These are phyloP conservation scores for Naganishia liquefaciens DNA, from an alignment of 1,284 basidiomycete species.

Conservation along the genomic window DNA sequence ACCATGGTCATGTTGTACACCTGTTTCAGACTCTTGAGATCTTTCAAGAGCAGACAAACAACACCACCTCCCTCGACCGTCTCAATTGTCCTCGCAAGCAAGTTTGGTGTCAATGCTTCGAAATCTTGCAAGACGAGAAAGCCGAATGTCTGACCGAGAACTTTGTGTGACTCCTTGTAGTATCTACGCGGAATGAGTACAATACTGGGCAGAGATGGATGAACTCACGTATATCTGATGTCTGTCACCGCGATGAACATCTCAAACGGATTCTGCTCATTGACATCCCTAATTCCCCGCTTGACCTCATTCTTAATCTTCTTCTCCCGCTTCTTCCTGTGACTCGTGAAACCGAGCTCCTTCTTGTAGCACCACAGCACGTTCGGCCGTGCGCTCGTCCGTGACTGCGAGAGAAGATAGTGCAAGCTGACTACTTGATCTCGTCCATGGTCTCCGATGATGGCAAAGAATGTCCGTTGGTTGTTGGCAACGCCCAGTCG, in stretches of 20 bases:
- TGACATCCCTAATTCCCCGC: slow-evolving; percentile 86
- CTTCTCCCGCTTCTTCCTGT: slow-evolving; percentile 93
- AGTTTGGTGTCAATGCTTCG: slow-evolving; percentile 96
- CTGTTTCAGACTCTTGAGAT: slow-evolving; percentile 90
- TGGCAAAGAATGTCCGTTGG: slow-evolving; percentile 92
- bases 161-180: slow-evolving; percentile 93
- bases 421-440: slow-evolving; percentile 98
- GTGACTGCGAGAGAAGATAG: slow-evolving; percentile 86
- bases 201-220: too few species aligned
- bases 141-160: slow-evolving; percentile 95
- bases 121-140: slow-evolving; percentile 99
- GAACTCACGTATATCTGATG: slow-evolving; percentile 85
- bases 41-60: slow-evolving; percentile 87
- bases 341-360: slow-evolving; percentile 90
- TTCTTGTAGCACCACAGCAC: slow-evolving; percentile 98
- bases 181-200: slow-evolving; percentile 56
- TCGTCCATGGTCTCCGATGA: slow-evolving; percentile 91
- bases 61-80: slow-evolving; percentile 97
- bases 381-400: slow-evolving; percentile 82
- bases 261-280: slow-evolving; percentile 96
- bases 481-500: slow-evolving; percentile 90
- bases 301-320: slow-evolving; percentile 95
- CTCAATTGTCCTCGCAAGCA: slow-evolving; percentile 95
- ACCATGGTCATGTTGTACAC: slow-evolving; percentile 97
- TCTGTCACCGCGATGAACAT: slow-evolving; percentile 99